Evolutionary conservation across 768 basidiomycete species (phyloP), one percentile per base, ranked within the genome.

Genomic region (Tremella yokohamensis): DNA sequence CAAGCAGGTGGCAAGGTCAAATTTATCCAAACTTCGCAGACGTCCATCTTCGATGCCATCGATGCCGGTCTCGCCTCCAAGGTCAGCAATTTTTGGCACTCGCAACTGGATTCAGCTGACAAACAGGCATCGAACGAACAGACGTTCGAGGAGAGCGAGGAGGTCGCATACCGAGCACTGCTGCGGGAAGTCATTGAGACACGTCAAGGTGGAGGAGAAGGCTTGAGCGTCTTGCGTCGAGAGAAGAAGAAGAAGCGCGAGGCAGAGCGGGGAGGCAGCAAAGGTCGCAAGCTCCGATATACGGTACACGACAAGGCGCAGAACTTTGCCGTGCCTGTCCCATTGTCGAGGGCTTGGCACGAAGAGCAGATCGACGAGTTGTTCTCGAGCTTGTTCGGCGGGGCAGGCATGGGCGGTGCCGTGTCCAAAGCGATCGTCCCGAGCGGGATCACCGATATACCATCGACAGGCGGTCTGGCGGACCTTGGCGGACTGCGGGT

Each of bases 331-430:
- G 89, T 92, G 1, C 94, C 94, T 6, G 85, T 92, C 26, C 69
- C 74, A 19, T 67, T 78, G 0, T 74, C 78, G 34, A 84, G 84
- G 25, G 82, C 79, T 55, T 99, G 96, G 96, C 90, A 94, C 63
- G 91, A 97, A 59, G 90, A 91, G 70, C 96, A 98, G 78, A 83
- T 92, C 54, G 93, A 99, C 70, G 94, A 98, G 74, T 77, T 98
- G 54, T 98, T 99, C 77, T 82, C 85, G 22, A 90, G 88, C 25
- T 76, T 99, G 44, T 80, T 98, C 26, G 92, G 93, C 16, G 73
- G 75, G 0, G 68, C 62, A 9, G 66, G 72, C 19, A 57, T 64
- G 56, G 45, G 50, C 15, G 73, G 71, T 1, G 71, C 65, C 12
- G 58, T 57, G 8, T 57, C 57, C 16, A 65, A 65, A 47, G 61